Evolutionary conservation across 169 alveolate genomes (phyloP).

Genomic region (Babesia sp.): DNA sequence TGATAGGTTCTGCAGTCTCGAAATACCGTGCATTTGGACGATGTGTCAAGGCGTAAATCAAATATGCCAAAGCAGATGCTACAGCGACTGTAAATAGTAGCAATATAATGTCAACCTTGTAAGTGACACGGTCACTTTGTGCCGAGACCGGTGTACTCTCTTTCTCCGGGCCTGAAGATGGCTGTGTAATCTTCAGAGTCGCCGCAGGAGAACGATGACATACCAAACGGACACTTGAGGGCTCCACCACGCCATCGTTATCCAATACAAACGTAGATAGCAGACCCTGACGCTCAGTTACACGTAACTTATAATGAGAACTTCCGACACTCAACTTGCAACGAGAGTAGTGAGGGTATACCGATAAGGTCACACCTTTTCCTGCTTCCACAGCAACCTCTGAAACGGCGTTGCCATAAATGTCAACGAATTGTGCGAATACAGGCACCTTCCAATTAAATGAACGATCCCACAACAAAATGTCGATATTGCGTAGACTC

Average conservation of each 20-base stretch:
- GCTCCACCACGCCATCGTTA: constrained; percentile 34
- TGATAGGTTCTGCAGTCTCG: constrained; percentile 62
- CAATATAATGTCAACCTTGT: constrained; percentile 19
- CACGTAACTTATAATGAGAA: constrained; percentile 12
- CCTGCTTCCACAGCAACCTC: constrained; percentile 24
- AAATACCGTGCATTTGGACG: constrained; percentile 30
- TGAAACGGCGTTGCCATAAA: background rate
- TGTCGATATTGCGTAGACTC: constrained; percentile 7
- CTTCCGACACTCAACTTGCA: constrained; percentile 16
- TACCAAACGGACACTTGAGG: constrained; percentile 3
- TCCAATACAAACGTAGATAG: constrained; percentile 18
- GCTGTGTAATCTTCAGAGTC: background rate
- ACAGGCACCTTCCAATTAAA: constrained; percentile 36
- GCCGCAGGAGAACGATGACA: constrained; percentile 28
- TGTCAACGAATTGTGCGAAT: constrained; percentile 24
- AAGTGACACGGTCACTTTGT: background rate
- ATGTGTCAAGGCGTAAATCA: constrained; percentile 39
- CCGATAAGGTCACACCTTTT: constrained; percentile 5
- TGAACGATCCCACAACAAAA: background rate
- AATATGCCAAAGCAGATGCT: constrained; percentile 23
- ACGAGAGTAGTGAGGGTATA: constrained; percentile 24
- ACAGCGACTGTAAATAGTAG: constrained; percentile 7
- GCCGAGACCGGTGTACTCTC: background rate
- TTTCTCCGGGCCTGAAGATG: background rate
- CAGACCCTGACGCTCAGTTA: constrained; percentile 27